phyloP scores from a whole-genome alignment of 495 filamentous ascomycete genomes.

The Penicillium lividum region DNA sequence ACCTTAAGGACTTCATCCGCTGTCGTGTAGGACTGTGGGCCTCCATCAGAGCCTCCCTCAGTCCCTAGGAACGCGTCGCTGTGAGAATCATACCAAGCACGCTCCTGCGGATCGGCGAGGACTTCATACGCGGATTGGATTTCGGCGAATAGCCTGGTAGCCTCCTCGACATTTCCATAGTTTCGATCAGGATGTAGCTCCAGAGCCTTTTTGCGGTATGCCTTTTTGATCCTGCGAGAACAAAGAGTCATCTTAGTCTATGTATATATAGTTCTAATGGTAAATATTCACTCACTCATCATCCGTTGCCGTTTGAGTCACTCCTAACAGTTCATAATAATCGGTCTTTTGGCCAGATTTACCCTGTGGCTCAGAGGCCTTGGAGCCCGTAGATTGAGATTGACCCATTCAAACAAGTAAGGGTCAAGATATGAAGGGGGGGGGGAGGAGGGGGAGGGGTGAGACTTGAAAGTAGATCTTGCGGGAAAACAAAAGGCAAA shows the following conservation, averaged over 20 bases:
- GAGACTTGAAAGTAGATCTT: too few relatives aligned
- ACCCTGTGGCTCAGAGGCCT: constrained; percentile 23
- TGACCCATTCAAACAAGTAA: constrained; percentile 65
- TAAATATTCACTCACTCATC: constrained; percentile 69
- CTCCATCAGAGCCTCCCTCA: constrained; percentile 39
- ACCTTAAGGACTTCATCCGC: constrained; percentile 71
- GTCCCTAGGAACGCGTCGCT: constrained; percentile 77
- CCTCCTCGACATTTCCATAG: constrained; percentile 76
- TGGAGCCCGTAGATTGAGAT: constrained; percentile 64
- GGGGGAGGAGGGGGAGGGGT: not conserved
- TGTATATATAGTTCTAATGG: not conserved
- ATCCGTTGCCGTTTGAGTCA: constrained; percentile 69
- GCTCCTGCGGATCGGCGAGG: constrained; percentile 91
- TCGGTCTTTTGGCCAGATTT: constrained; percentile 61
- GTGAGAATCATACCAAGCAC: constrained; percentile 97
- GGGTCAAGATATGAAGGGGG: not conserved
- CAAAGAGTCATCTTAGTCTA: not conserved
- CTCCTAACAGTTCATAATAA: constrained; percentile 86
- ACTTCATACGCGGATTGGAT: constrained; percentile 93
- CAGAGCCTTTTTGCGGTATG: constrained; percentile 86
- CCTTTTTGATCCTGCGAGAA: constrained; percentile 77
- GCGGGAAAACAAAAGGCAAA: not conserved
- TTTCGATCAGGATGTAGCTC: constrained; percentile 96
- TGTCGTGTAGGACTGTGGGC: constrained; percentile 68
- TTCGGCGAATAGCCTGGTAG: constrained; percentile 84